A percentile compares a stretch with the other conserved stretches of the same genome.
Conservation (phyloP, 345 rosid species). For the Erodium maritimum region DNA sequence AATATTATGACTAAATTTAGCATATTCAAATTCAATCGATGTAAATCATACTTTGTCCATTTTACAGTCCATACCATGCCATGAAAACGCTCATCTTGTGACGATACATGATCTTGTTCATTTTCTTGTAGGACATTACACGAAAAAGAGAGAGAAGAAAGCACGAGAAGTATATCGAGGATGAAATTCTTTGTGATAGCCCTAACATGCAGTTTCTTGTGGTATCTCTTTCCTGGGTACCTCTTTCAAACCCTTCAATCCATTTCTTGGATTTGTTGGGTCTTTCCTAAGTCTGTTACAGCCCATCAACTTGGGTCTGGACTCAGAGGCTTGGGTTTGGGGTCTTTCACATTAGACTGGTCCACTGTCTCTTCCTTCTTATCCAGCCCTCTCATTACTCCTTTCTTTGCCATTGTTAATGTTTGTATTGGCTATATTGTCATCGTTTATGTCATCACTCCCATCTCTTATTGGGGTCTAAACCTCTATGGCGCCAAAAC, state of each 20-base stretch:
- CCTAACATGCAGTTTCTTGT: conserved; percentile 8
- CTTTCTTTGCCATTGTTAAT: conserved; percentile 96
- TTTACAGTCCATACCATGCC: too few species aligned
- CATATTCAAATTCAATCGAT: too few species aligned
- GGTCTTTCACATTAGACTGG: conserved; percentile 79
- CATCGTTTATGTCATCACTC: conserved; percentile 65
- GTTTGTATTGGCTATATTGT: conserved; percentile 64
- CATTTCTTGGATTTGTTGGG: conserved; percentile 17
- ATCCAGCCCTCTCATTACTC: conserved; percentile 96
- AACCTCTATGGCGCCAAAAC: conserved; percentile 67
- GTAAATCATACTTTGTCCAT: too few species aligned
- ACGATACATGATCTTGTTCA: too few species aligned
- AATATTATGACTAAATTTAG: too few species aligned
- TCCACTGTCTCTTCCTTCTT: conserved; percentile 87
- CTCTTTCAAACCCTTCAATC: conserved; percentile 10
- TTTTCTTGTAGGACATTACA: conserved; percentile 15
- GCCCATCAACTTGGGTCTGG: conserved; percentile 96
- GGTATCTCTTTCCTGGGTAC: conserved; percentile 12
- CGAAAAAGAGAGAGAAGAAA: conserved; percentile 12
- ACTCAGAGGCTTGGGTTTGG: conserved; percentile 72
- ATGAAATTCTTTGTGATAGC: conserved; percentile 14
- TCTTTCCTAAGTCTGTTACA: conserved; percentile 11
- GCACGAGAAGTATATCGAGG: conserved; percentile 5
- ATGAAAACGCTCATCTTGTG: too few species aligned
- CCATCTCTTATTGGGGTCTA: conserved; percentile 56